Percentiles rank a stretch among this genome's conserved stretches.
Conservation (phyloP, 352 stramenopile species). For the Phytophthora cryptogea region DNA sequence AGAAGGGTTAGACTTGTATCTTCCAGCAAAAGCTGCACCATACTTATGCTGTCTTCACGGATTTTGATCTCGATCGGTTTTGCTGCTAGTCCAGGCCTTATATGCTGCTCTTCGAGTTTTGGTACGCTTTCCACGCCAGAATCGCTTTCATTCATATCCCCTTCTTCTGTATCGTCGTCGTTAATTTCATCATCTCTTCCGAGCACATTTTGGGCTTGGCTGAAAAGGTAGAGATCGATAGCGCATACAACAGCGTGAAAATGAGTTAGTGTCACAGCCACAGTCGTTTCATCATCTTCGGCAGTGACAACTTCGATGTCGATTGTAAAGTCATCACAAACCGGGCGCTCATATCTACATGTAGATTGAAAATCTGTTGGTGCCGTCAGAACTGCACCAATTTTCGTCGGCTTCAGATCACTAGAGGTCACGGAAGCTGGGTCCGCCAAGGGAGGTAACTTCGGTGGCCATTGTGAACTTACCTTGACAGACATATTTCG, state of each 20-base stretch:
- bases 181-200: slow-evolving; percentile 22
- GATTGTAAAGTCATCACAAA: slow-evolving; percentile 76
- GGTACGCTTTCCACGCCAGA: slow-evolving; percentile 5
- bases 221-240: slow-evolving; percentile 51
- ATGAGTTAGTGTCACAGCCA: slow-evolving; percentile 66
- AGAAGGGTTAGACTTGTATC: slow-evolving; percentile 76
- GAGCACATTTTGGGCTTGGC: slow-evolving; percentile 30
- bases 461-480: slow-evolving; percentile 56
- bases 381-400: not conserved
- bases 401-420: not conserved
- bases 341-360: slow-evolving; percentile 61
- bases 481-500: slow-evolving; percentile 77
- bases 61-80: slow-evolving; percentile 20
- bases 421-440: slow-evolving; percentile 4
- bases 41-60: slow-evolving; percentile 24
- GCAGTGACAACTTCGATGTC: slow-evolving; percentile 71
- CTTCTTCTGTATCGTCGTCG: slow-evolving; percentile 8
- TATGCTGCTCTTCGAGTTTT: slow-evolving; percentile 6
- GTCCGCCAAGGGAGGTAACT: slow-evolving; percentile 7
- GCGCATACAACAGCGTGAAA: slow-evolving; percentile 71
- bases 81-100: slow-evolving; percentile 3
- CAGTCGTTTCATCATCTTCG: slow-evolving; percentile 46
- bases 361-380: slow-evolving; percentile 4
- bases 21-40: slow-evolving; percentile 64
- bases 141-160: not conserved